Conservation (phyloP, 2,329 filamentous ascomycete species). For the Aspergillus ustus region DNA sequence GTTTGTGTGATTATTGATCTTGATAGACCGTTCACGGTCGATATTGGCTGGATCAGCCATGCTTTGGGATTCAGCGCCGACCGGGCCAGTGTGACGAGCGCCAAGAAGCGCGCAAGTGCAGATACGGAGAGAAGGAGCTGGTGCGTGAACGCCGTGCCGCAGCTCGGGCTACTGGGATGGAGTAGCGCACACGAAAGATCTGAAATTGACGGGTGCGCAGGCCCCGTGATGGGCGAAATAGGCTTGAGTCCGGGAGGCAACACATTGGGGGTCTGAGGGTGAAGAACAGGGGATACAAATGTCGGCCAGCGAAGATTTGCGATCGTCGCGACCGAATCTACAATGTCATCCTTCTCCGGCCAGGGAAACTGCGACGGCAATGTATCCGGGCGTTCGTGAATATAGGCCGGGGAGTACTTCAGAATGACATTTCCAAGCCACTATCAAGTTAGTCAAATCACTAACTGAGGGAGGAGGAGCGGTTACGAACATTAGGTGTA, state of each 20-base stretch:
- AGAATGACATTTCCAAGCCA: conserved; percentile 69
- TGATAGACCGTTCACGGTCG: conserved; percentile 68
- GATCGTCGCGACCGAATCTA: conserved; percentile 81
- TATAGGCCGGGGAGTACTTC: conserved; percentile 75
- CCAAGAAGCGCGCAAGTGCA: conserved; percentile 70
- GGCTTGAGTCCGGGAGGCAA: conserved; percentile 67
- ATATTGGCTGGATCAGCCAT: conserved; percentile 71
- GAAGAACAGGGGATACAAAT: conserved; percentile 84
- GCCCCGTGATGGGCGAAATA: conserved; percentile 77
- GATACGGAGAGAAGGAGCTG: conserved; percentile 88
- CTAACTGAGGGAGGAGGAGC: neutral
- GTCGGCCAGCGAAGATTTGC: conserved; percentile 82
- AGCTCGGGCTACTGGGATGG: conserved; percentile 86
- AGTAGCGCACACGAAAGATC: conserved; percentile 87
- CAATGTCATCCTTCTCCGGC: conserved; percentile 75
- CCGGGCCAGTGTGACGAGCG: conserved; percentile 70
- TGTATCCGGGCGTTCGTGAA: conserved; percentile 71
- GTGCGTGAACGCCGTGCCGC: conserved; percentile 81
- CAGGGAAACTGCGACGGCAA: conserved; percentile 71
- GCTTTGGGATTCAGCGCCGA: conserved; percentile 70
- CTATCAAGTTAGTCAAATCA: conserved; percentile 37
- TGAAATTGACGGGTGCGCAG: conserved; percentile 84
- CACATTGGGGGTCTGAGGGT: conserved; percentile 66
- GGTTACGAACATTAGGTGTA: conserved; percentile 61
- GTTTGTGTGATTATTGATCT: conserved; percentile 74